phyloP scores from a whole-genome alignment of 441 rosid genomes.

The Geranium incanum region DNA sequence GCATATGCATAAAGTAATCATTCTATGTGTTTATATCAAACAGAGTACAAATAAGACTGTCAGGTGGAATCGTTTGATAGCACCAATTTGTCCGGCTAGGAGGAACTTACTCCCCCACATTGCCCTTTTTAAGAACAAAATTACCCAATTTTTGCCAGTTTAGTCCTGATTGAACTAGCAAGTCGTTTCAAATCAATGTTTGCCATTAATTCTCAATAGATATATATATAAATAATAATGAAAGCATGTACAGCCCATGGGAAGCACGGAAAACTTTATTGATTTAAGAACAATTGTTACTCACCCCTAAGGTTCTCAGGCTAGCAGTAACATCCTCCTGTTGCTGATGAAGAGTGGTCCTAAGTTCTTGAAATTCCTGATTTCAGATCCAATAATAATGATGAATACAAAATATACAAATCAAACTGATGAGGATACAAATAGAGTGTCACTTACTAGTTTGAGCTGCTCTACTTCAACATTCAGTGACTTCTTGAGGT shows the following conservation, averaged over 20 bases:
- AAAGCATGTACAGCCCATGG: no score
- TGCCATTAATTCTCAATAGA: no score
- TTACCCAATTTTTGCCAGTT: not conserved
- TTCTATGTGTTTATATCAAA: constrained; percentile 5
- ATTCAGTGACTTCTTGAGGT: constrained; percentile 57
- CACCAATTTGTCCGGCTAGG: no score
- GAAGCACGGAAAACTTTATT: constrained; percentile 4
- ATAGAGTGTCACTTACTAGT: constrained; percentile 34
- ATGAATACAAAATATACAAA: not conserved
- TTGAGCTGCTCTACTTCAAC: constrained; percentile 78
- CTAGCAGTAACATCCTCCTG: constrained; percentile 69
- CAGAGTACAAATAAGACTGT: not conserved
- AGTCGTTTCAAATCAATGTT: no score
- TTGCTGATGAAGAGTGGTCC: constrained; percentile 64
- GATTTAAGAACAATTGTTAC: constrained; percentile 9
- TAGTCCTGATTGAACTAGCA: no score
- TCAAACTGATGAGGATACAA: not conserved
- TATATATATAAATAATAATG: no score
- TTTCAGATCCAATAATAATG: constrained; percentile 10
- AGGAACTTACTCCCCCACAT: no score
- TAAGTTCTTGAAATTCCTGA: constrained; percentile 72
- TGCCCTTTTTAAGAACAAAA: no score
- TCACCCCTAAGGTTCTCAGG: constrained; percentile 61
- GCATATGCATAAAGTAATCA: constrained; percentile 24
- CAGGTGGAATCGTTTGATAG: no score